Base-by-base conservation (phyloP, 208 protist species). In the Trichomonas tenax region DNA sequence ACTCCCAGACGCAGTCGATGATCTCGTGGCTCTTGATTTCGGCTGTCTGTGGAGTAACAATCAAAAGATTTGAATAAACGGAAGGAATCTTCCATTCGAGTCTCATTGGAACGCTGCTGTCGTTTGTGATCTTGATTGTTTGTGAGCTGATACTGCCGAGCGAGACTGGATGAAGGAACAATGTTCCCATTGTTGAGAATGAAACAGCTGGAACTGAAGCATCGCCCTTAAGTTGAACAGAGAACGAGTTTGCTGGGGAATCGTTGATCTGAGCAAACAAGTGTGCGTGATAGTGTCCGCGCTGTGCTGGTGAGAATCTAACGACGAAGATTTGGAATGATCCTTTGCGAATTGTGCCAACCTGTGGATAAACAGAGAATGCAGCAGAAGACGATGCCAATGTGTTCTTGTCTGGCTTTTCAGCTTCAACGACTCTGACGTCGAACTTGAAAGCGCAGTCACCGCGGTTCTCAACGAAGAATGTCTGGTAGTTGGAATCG, bases 261-360 rank as follows among this genome's bases (percentile, higher is more conserved):
- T 90, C 82, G 48, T 90, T 90, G 17, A 90, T 90, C n/a, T 26
- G 1, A 34, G 82, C 82, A 90, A 90, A 90, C 23, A 90, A 34
- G 2, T 45, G 41, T 90, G 82, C 36, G 41, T 90, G 82, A 48
- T 90, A 90, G 48, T 90, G 82, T 45, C 82, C 82, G 6, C 41
- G 6, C n/a, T 90, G 82, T 90, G 82, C 10, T 48, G 82, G 82
- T n/a, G 36, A 48, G 41, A 90, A 90, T 48, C 23, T 45, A 31
- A 90, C 82, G 48, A 90, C 82, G 41, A 90, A 90, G n/a, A 90
- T 90, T 48, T 90, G 82, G 82, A 90, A 90, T 1, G 40, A 48
- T 48, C 82, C 82, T 90, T 90, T 90, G 34, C 41, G 21, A 9
- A 90, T 90, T 45, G 82, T 90, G 1, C 82, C 82, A n/a, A 90